Evolutionary conservation across 2,329 filamentous ascomycete genomes (phyloP).

Genomic region (Hypoxylon sp.): DNA sequence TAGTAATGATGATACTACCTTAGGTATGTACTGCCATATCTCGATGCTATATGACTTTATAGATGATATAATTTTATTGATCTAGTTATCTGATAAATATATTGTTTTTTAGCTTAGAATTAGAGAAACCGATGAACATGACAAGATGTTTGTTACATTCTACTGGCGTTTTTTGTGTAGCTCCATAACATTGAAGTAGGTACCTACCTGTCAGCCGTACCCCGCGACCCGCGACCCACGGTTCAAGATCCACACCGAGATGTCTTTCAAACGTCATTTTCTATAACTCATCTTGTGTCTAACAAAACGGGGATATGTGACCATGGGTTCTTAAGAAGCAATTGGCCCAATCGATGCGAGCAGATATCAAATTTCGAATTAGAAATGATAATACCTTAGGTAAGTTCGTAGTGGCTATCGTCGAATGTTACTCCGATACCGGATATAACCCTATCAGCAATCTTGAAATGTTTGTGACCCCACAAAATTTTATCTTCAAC

Average conservation of each 20-base stretch:
- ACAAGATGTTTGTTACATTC: too few relatives aligned
- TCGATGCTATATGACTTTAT: too few relatives aligned
- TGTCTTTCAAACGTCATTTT: slow-evolving; percentile 14
- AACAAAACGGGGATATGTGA: background rate
- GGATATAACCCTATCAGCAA: background rate
- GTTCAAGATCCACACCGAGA: background rate
- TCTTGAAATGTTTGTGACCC: background rate
- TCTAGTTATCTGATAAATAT: too few relatives aligned
- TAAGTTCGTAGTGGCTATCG: background rate
- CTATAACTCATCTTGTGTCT: background rate
- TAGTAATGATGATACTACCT: too few relatives aligned
- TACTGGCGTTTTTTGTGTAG: too few relatives aligned
- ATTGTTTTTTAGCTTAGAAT: too few relatives aligned
- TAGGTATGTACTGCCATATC: too few relatives aligned
- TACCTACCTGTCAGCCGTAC: slow-evolving; percentile 19
- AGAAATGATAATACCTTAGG: background rate
- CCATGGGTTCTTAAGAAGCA: background rate
- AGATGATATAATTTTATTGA: too few relatives aligned
- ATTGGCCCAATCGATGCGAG: background rate
- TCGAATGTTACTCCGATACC: background rate
- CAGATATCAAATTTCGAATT: background rate
- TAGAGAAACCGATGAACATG: too few relatives aligned
- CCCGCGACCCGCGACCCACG: slow-evolving; percentile 2
- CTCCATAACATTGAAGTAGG: background rate
- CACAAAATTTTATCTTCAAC: slow-evolving; percentile 1